Conservation (phyloP, 306 rosid species). For the Medicago lupulina region DNA sequence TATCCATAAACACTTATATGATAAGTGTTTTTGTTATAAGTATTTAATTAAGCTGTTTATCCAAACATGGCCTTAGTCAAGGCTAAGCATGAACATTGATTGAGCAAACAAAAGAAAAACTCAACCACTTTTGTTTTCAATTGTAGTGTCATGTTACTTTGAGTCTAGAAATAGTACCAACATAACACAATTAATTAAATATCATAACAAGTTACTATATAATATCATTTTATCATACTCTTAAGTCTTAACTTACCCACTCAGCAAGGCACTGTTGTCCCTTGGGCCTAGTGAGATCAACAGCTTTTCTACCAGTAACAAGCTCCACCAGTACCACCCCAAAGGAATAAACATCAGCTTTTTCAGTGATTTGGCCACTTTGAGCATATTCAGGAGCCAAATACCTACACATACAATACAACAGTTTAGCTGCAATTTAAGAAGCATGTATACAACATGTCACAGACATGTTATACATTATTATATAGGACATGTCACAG, state of each 20-base stretch:
- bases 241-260: constrained; percentile 66
- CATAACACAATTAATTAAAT: neutral
- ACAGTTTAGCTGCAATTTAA: constrained; percentile 22
- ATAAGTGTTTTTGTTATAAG: neutral
- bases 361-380: constrained; percentile 98
- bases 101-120: constrained; percentile 16
- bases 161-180: constrained; percentile 30
- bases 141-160: constrained; percentile 14
- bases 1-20: neutral
- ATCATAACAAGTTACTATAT: constrained; percentile 6
- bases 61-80: neutral
- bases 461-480: neutral
- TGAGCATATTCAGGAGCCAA: constrained; percentile 99
- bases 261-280: constrained; percentile 99
- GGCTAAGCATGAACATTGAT: constrained; percentile 7
- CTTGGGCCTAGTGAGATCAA: constrained; percentile 88
- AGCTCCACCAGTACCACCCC: constrained; percentile 98
- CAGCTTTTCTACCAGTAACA: constrained; percentile 94
- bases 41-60: neutral
- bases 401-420: constrained; percentile 61
- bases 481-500: neutral
- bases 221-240: constrained; percentile 5
- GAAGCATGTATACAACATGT: neutral
- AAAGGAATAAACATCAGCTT: constrained; percentile 96
- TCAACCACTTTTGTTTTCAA: neutral